Evolutionary conservation across 2,329 filamentous ascomycete species (phyloP).

Genomic region (Fusarium liriodendri): DNA sequence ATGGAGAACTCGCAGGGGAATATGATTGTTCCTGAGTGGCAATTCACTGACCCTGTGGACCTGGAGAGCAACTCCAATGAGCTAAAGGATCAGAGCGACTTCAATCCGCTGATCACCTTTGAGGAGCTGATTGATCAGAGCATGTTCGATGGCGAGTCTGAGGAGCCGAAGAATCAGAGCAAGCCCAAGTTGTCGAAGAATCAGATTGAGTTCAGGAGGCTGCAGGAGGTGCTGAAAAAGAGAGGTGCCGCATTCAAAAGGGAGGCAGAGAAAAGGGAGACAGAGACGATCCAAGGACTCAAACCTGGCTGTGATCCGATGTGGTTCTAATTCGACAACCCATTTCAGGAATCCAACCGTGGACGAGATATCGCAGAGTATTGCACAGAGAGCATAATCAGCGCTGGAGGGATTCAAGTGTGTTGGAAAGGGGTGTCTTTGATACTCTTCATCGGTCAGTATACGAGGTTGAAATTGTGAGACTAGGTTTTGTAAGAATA

Average conservation of each 20-base stretch:
- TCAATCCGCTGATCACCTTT: too few relatives aligned
- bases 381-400: background rate
- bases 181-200: too few relatives aligned
- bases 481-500: background rate
- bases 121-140: too few relatives aligned
- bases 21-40: slow-evolving; percentile 19
- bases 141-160: too few relatives aligned
- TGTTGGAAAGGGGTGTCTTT: background rate
- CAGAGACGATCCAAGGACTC: slow-evolving; percentile 1
- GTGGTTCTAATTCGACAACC: slow-evolving; percentile 1
- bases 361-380: background rate
- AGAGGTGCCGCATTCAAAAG: background rate
- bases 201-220: too few relatives aligned
- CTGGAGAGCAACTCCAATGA: background rate
- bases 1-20: slow-evolving; percentile 14
- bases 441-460: background rate
- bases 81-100: too few relatives aligned
- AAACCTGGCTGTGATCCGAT: slow-evolving; percentile 5
- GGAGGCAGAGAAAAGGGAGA: background rate
- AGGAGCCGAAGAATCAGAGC: too few relatives aligned
- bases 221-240: too few relatives aligned
- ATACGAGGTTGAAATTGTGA: background rate
- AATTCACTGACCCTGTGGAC: slow-evolving; percentile 8
- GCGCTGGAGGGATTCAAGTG: background rate
- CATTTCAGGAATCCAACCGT: background rate